A percentile compares a stretch with the other conserved stretches of the same genome.
Conservation (phyloP, 345 rosid species). For the Eucalyptus tenuipes region DNA sequence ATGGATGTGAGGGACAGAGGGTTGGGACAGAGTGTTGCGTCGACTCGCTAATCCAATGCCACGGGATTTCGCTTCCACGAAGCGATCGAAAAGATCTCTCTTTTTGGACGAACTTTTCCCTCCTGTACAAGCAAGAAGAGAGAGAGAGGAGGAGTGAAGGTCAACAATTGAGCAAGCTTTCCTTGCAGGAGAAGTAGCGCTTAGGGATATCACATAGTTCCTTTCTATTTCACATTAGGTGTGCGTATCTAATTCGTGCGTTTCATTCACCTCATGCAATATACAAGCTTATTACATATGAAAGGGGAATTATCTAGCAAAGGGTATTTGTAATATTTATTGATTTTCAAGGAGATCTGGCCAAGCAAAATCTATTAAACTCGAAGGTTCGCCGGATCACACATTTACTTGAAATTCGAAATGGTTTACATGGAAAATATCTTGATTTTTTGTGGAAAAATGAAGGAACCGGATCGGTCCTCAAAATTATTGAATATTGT, state of each 20-base stretch:
- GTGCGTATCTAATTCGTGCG: background rate
- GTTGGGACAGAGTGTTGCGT: background rate
- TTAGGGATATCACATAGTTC: too few species aligned
- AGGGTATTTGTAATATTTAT: background rate
- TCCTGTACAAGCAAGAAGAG: background rate
- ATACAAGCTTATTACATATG: background rate
- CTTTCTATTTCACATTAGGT: background rate
- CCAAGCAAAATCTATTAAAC: background rate
- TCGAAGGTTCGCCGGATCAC: fast-evolving
- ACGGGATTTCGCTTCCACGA: background rate
- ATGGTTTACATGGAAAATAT: fast-evolving
- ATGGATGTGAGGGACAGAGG: background rate
- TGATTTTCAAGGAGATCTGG: fast-evolving
- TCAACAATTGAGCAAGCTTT: background rate
- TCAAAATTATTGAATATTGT: background rate
- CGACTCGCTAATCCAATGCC: background rate
- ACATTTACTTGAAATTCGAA: fast-evolving
- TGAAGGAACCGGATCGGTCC: fast-evolving
- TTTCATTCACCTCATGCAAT: background rate
- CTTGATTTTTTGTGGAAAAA: background rate
- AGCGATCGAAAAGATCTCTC: background rate
- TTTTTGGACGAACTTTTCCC: background rate
- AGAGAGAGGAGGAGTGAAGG: background rate
- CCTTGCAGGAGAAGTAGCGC: background rate
- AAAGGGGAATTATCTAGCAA: background rate